Evolutionary conservation across 768 basidiomycete species (phyloP).

Genomic region (Lentinula sp.): DNA sequence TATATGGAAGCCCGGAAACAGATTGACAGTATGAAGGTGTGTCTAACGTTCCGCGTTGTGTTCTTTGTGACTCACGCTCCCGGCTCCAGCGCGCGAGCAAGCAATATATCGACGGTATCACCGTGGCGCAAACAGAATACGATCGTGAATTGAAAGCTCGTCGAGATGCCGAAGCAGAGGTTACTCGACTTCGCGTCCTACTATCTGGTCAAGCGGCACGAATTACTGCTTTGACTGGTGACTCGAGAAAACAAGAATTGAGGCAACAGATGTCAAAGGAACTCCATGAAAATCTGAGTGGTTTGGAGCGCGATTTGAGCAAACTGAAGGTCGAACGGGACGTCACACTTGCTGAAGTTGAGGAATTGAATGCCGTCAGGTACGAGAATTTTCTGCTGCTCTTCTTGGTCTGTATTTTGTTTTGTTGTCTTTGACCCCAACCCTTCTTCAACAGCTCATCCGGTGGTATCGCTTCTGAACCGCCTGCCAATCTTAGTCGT

Average conservation of each 20-base stretch:
- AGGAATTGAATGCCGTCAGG: constrained; percentile 74
- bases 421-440: not conserved
- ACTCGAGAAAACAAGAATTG: constrained; percentile 70
- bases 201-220: constrained; percentile 87
- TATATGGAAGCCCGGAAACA: constrained; percentile 61
- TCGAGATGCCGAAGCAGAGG: constrained; percentile 89
- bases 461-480: constrained; percentile 24
- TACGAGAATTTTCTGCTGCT: not conserved
- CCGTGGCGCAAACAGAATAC: constrained; percentile 91
- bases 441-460: not conserved
- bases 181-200: constrained; percentile 76
- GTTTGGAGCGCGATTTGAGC: constrained; percentile 80
- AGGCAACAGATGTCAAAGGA: constrained; percentile 78
- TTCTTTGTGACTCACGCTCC: not conserved
- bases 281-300: constrained; percentile 65
- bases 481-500: constrained; percentile 47
- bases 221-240: constrained; percentile 79
- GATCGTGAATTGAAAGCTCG: constrained; percentile 85
- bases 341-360: constrained; percentile 87
- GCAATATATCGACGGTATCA: constrained; percentile 87
- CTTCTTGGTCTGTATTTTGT: too few species aligned
- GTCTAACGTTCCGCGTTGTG: constrained; percentile 14
- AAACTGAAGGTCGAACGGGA: constrained; percentile 87
- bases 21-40: constrained; percentile 84
- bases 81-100: constrained; percentile 74